Conservation (phyloP, 1,284 basidiomycete genomes). For the Leccinum angustisporum region DNA sequence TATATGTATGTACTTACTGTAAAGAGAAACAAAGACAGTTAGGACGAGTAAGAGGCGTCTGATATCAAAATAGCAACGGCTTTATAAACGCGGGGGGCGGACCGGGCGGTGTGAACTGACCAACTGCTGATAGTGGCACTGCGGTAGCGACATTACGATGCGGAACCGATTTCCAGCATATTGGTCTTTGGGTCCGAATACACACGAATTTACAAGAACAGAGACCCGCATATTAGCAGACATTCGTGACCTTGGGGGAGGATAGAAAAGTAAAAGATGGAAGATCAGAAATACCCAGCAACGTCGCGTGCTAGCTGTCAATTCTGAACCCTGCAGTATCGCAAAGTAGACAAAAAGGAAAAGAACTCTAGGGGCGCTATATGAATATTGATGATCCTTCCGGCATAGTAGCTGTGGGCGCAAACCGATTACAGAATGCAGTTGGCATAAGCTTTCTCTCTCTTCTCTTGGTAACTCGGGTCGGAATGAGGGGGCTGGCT, state of each 20-base stretch:
- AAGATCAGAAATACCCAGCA: background rate
- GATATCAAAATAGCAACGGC: background rate
- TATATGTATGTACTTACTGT: background rate
- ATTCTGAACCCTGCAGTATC: background rate
- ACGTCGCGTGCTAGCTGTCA: background rate
- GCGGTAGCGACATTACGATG: background rate
- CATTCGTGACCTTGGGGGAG: background rate
- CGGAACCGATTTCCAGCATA: background rate
- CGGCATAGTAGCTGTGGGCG: slow-evolving; percentile 18
- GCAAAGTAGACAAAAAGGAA: background rate
- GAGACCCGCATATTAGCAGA: background rate
- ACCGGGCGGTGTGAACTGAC: background rate
- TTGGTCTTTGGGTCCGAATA: background rate
- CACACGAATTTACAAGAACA: background rate
- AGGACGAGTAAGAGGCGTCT: background rate
- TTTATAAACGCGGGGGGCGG: background rate
- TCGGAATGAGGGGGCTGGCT: background rate
- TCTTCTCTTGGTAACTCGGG: background rate
- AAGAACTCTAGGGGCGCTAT: background rate
- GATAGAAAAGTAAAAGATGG: background rate
- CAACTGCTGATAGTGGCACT: background rate
- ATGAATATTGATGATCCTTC: slow-evolving; percentile 18
- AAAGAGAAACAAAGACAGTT: background rate
- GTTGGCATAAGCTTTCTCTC: background rate
- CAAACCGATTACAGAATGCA: slow-evolving; percentile 21